Percentiles rank a stretch among this genome's conserved stretches.
Conservation (phyloP, 176 grass and related monocot species). For the Echinochloa phyllopogon region DNA sequence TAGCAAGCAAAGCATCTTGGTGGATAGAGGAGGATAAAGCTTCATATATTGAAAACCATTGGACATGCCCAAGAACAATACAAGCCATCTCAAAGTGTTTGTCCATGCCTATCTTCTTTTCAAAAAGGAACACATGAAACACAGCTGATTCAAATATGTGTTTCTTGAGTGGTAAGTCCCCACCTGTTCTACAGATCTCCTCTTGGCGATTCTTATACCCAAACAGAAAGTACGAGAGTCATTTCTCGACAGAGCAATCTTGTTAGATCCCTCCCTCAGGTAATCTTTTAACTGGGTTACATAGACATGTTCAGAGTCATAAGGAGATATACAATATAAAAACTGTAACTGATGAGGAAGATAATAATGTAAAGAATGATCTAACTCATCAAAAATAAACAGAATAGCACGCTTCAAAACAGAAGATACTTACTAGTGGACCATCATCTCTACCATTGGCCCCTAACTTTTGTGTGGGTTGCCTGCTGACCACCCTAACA, state of each 20-base stretch:
- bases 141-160: conserved; percentile 7
- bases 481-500: conserved; percentile 60
- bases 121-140: neutral
- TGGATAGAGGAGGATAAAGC: neutral
- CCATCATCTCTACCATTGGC: conserved; percentile 80
- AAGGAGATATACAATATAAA: conserved; percentile 14
- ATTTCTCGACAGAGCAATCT: conserved; percentile 61
- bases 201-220: conserved; percentile 73
- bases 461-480: conserved; percentile 60
- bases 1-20: neutral
- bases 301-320: conserved; percentile 15
- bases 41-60: neutral
- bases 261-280: conserved; percentile 63
- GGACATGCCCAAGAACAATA: neutral
- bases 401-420: conserved; percentile 36
- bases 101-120: neutral
- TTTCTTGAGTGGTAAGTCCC: conserved; percentile 19
- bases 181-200: conserved; percentile 65
- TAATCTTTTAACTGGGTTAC: conserved; percentile 53
- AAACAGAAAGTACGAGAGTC: conserved; percentile 76
- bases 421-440: conserved; percentile 66
- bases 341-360: neutral
- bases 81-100: neutral
- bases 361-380: neutral
- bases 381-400: neutral